These are phyloP conservation scores for Malassezia arunalokei DNA, from an alignment of 1,284 basidiomycete genomes.

Conservation along the genomic window DNA sequence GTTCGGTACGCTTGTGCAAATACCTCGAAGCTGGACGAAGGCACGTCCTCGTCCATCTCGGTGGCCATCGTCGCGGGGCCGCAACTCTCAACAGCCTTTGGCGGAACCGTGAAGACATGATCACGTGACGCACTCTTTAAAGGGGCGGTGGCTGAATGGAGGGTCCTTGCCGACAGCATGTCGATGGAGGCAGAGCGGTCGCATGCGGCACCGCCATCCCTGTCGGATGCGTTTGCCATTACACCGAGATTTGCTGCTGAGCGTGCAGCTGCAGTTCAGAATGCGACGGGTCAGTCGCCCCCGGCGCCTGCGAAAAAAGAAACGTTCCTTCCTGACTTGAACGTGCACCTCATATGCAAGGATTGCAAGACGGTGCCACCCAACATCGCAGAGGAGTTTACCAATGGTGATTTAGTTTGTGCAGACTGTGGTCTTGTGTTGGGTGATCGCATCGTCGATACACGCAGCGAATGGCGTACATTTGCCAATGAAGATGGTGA, in stretches of 20 bases:
- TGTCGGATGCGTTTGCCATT: conserved; percentile 34
- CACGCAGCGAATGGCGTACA: conserved; percentile 91
- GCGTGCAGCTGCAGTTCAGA: conserved; percentile 17
- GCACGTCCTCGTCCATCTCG: background rate
- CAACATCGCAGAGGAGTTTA: conserved; percentile 91
- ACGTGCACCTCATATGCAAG: conserved; percentile 55
- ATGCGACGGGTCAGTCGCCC: background rate
- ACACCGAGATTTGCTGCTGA: conserved; percentile 34
- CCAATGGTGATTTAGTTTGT: conserved; percentile 93
- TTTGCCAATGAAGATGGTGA: conserved; percentile 95
- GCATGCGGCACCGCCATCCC: conserved; percentile 10
- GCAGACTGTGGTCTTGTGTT: conserved; percentile 88
- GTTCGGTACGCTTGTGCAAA: conserved; percentile 29
- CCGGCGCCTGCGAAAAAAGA: conserved; percentile 4
- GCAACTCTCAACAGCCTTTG: background rate
- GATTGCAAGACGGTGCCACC: conserved; percentile 86
- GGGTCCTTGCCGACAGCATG: background rate
- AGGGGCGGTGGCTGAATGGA: background rate
- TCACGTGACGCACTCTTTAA: background rate
- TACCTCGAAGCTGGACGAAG: conserved; percentile 30
- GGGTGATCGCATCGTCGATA: conserved; percentile 92
- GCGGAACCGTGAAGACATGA: background rate
- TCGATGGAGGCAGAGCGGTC: background rate
- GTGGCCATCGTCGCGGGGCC: conserved; percentile 2
- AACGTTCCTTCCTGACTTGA: conserved; percentile 38